Conservation (phyloP, 768 basidiomycete genomes). For the Panaeolus cyanescens region DNA sequence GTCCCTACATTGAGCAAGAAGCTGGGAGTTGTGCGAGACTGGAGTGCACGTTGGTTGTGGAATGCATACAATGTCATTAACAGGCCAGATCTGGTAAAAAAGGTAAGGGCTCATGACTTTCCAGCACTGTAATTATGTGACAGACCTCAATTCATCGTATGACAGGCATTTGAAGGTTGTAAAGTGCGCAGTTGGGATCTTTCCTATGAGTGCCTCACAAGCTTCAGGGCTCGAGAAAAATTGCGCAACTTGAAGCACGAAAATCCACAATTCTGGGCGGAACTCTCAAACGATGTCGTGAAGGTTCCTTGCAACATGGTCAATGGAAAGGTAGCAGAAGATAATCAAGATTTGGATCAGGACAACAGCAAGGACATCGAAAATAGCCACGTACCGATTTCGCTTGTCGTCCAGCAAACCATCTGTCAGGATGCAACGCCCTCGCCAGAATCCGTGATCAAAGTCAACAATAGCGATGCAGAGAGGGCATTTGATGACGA, state of each 20-base stretch:
- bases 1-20: constrained; percentile 30
- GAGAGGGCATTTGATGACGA: no score
- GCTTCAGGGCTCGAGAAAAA: constrained; percentile 12
- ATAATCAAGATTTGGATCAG: no score
- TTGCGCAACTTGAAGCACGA: constrained; percentile 11
- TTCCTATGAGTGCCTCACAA: constrained; percentile 23
- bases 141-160: not conserved
- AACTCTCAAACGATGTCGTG: no score
- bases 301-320: no score
- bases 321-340: no score
- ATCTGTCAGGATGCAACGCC: no score
- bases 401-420: no score
- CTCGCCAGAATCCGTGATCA: no score
- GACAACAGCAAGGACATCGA: no score
- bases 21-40: constrained; percentile 32
- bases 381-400: no score
- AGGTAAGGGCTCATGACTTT: constrained; percentile 20
- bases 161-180: constrained; percentile 28
- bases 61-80: constrained; percentile 30
- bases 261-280: constrained; percentile 18
- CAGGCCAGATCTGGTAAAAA: constrained; percentile 26
- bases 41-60: constrained; percentile 31
- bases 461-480: no score
- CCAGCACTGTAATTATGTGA: not conserved
- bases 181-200: constrained; percentile 24